A percentile compares a stretch with the other conserved stretches of the same genome.
Conservation (phyloP, 108 stramenopile genomes). For the Cyclotella atomus region DNA sequence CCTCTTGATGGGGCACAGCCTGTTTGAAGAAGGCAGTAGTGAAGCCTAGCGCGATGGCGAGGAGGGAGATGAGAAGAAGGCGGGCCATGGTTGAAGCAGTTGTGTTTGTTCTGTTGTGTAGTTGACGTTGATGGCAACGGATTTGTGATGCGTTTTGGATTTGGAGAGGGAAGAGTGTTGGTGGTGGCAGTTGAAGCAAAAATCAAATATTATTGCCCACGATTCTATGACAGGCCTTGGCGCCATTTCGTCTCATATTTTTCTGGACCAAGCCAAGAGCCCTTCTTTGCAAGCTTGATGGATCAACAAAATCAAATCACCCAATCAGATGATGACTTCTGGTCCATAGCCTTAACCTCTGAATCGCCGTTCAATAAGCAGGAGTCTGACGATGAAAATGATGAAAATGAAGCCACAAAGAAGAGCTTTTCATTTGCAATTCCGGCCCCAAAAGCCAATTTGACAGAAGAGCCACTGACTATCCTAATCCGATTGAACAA, state of each 20-base stretch:
- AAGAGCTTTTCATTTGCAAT: not conserved
- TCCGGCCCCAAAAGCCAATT: not conserved
- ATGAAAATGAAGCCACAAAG: not conserved
- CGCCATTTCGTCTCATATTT: too few relatives aligned
- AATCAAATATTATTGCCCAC: too few relatives aligned
- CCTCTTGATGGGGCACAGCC: constrained; percentile 38
- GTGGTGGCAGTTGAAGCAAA: too few relatives aligned
- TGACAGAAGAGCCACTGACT: constrained; percentile 1
- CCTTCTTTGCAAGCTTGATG: too few relatives aligned
- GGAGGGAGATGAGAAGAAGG: constrained; percentile 26
- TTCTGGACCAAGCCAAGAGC: too few relatives aligned
- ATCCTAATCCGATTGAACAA: constrained; percentile 12
- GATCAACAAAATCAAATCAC: too few relatives aligned
- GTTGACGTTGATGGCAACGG: not conserved
- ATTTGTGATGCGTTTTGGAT: too few relatives aligned
- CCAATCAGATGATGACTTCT: too few relatives aligned
- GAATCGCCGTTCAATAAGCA: not conserved
- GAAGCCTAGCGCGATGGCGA: constrained; percentile 30
- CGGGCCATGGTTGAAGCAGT: constrained; percentile 3
- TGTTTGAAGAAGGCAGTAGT: constrained; percentile 35
- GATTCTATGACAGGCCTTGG: too few relatives aligned
- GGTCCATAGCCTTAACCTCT: constrained; percentile 24
- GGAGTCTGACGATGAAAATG: constrained; percentile 3
- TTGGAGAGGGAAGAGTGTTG: too few relatives aligned
- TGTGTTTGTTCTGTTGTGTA: not conserved